Base-by-base conservation (phyloP, 73 alveolate genomes). In the Tetrahymena thermophila region DNA sequence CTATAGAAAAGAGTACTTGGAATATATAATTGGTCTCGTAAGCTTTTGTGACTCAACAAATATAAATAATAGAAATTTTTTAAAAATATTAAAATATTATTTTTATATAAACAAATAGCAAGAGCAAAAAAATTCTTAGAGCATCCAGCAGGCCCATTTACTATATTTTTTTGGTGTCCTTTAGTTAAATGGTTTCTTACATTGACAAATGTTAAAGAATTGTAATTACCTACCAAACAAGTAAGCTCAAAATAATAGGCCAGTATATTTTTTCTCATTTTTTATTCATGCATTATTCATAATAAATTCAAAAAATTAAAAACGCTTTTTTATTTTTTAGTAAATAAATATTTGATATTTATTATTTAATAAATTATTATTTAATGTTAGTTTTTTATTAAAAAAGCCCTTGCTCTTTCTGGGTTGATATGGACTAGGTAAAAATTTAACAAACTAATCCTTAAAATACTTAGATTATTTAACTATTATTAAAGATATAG, bases 101-200 rank as follows among this genome's bases (percentile, higher is more conserved):
- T 71, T 71, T 71, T 23, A 28, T 8, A 71, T n/a, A 28, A 71
- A 40, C 44, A n/a, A 71, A 71, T 23, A 71, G 89, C 89, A 19
- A 31, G 38, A 34, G 35, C 42, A 0, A 89, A 50, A 89, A 89
- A 3, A 0, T 42, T 89, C 57, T 89, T 89, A 89, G 40, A 34
- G 21, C 94, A 89, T 14, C 94, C 94, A 15, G 94, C 94, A 0
- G 94, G 94, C 28, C 94, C 94, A 10, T 89, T 89, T 34, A 89
- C 94, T 42, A 89, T 89, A 6, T 50, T 42, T 84, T 89, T 89
- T 50, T 89, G 94, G 94, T 89, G 94, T 35, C 85, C 94, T 28
- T 89, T 42, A 84, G 35, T 89, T 10, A 89, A 89, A 89, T 89
- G 94, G 94, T 42, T 42, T 42, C 31, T 89, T 35, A 50, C 83